Base-by-base conservation (phyloP, 2,329 filamentous ascomycete genomes). In the Endoconidiophora laricicola region DNA sequence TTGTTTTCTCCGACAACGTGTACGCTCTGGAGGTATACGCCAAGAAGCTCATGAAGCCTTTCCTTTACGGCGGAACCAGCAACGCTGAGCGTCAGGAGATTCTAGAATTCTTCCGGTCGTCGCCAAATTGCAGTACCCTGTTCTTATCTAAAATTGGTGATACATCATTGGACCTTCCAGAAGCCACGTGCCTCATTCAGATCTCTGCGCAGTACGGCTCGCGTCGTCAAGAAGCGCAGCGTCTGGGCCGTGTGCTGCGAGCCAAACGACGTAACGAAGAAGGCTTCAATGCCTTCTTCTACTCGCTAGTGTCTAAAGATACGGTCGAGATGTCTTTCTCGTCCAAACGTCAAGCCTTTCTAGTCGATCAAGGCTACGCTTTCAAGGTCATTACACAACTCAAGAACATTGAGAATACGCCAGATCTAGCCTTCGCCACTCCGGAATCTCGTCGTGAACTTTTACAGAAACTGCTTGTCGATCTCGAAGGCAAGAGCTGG, bases 361-460 rank as follows among this genome's bases (percentile, higher is more conserved):
- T 98, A 1, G 88, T 98, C 20, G 91, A 98, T 57, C 91, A 98
- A 65, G 91, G 91, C 7, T 98, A 98, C 62, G 90, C 91, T 0
- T 98, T 98, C 74, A 96, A 96, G 63, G 90, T 96, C 55, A 98
- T 98, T 62, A 98, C 91, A 0, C 86, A 94, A 60, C 73, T 98
- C 6, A 82, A 88, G 59, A 91, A 90, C 46, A 86, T 98, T 55
- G 86, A 95, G 54, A 77, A 85, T 53, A 82, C 90, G 48, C 79
- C 83, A 0, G 79, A 80, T 0, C 73, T 98, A 1, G 83, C 81
- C 2, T 96, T 93, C 61, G 77, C 77, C 2, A 85, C 85, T 1
- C 75, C 86, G 0, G 70, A 77, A 5, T 87, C 94, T 59, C 80
- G 87, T 3, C 81, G 86, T 44, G 87, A 94, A 62, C 73, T 96